Evolutionary conservation across 1,284 basidiomycete genomes (phyloP).

Genomic region (Xerocomus cyaneibrunnescens): DNA sequence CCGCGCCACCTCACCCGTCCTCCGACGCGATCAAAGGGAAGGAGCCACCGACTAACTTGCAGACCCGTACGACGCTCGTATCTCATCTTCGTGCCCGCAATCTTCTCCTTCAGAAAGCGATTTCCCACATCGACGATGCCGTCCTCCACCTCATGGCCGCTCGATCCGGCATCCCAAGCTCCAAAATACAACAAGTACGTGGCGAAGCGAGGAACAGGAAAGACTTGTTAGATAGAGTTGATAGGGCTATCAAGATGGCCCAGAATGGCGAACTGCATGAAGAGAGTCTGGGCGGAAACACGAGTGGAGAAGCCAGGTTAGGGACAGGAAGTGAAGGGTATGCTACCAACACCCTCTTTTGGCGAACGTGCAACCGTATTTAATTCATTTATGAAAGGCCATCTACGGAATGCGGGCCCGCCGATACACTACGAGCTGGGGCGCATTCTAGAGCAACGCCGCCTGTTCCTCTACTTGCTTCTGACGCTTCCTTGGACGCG

Average conservation of each 20-base stretch:
- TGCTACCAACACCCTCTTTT: slow-evolving; percentile 2
- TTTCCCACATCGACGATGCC: slow-evolving; percentile 35
- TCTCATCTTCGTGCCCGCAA: slow-evolving; percentile 35
- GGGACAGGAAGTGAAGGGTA: slow-evolving; percentile 14
- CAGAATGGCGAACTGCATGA: slow-evolving; percentile 21
- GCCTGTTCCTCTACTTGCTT: background rate
- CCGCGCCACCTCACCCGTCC: slow-evolving; percentile 30
- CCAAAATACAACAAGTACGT: slow-evolving; percentile 35
- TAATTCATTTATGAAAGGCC: slow-evolving; percentile 20
- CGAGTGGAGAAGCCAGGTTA: background rate
- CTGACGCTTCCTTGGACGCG: slow-evolving; percentile 14
- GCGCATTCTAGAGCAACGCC: slow-evolving; percentile 4
- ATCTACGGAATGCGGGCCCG: background rate
- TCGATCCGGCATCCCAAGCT: slow-evolving; percentile 34
- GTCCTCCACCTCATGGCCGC: slow-evolving; percentile 34
- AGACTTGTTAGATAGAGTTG: slow-evolving; percentile 32
- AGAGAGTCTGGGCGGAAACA: slow-evolving; percentile 6
- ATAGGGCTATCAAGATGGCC: slow-evolving; percentile 33
- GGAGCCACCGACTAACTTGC: slow-evolving; percentile 13
- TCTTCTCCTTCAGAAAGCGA: slow-evolving; percentile 35
- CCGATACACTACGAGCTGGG: slow-evolving; percentile 1
- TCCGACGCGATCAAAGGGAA: slow-evolving; percentile 11
- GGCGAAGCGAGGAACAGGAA: slow-evolving; percentile 34
- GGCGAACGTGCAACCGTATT: slow-evolving; percentile 5
- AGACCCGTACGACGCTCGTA: slow-evolving; percentile 27